These are phyloP conservation scores for Apiospora pterosperma DNA, from an alignment of 2,329 filamentous ascomycete species.

Conservation along the genomic window DNA sequence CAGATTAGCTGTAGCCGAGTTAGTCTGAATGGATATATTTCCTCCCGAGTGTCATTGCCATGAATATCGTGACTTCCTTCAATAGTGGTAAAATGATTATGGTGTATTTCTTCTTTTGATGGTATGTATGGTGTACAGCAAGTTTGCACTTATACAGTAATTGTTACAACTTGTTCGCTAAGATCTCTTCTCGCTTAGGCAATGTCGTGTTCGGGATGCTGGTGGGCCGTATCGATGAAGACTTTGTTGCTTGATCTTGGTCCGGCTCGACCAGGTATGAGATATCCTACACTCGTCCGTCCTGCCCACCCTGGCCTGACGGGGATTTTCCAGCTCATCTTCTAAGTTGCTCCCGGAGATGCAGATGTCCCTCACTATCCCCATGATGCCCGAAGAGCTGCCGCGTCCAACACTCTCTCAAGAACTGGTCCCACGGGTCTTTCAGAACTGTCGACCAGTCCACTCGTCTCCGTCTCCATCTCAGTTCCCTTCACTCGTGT, in stretches of 20 bases:
- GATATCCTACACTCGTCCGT: not conserved
- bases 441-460: too few relatives aligned
- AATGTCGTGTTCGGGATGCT: not conserved
- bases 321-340: not conserved
- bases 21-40: slow-evolving; percentile 1
- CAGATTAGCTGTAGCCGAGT: not conserved
- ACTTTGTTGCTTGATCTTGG: not conserved
- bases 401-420: too few relatives aligned
- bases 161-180: not conserved
- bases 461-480: too few relatives aligned
- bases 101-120: not conserved
- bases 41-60: too few relatives aligned
- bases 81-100: not conserved
- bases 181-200: not conserved
- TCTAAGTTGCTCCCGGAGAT: not conserved
- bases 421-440: too few relatives aligned
- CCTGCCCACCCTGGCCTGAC: not conserved
- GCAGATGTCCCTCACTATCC: not conserved
- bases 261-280: not conserved
- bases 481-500: too few relatives aligned
- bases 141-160: not conserved
- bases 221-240: not conserved
- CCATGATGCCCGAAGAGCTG: too few relatives aligned
- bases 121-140: not conserved
- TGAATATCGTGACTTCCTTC: too few relatives aligned